Evolutionary conservation across 176 grass and related monocot genomes (phyloP), one percentile per base, ranked within the genome.

Genomic region (Cymbopogon citratus): DNA sequence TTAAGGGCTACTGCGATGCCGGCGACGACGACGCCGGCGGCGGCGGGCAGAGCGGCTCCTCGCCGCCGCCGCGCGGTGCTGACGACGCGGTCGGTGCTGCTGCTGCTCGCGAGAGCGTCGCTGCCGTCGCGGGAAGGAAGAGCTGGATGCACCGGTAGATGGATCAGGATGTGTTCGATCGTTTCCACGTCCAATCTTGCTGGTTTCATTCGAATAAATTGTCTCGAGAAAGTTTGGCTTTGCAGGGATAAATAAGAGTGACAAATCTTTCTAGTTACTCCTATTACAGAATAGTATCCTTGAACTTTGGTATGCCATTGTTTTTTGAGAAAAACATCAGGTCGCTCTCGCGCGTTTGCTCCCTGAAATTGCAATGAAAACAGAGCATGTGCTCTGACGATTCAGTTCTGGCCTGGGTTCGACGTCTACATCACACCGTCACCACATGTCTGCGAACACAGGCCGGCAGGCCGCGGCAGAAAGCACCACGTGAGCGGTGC

Each of bases 1-100:
- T 96, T 64, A 86, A 87, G 46, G 88, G 79, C 0, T 91, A 92
- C 67, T 96, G 93, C 62, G 80, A 89, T 59, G 76, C 80, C 13
- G 89, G 21, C 7, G 81, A 67, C 8, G 75, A 38, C 46, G 54
- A 19, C 46, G 7, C 45, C 14, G 44, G 6, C 66, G 2, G 31
- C 43, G 48, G 69, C 43, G n/a, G 27, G 40, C 78, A 49, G 77
- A 4, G 48, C 31, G 6, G 35, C 26, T 11, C 54, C 21, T 7
- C 54, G 21, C 16, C 28, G 9, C 54, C 83, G 34, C 85, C 69
- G 0, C 24, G 28, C 25, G 35, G 70, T 15, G 56, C 11, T 27
- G 12, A 2, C 9, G 39, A 2, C 9, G 39, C 40, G 23, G 51
- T 26, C 41, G 65, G n/a, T 21, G 74, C 1, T 13, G 74, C 4